phyloP scores from a whole-genome alignment of 495 filamentous ascomycete genomes.

The Aspergillus leporis region DNA sequence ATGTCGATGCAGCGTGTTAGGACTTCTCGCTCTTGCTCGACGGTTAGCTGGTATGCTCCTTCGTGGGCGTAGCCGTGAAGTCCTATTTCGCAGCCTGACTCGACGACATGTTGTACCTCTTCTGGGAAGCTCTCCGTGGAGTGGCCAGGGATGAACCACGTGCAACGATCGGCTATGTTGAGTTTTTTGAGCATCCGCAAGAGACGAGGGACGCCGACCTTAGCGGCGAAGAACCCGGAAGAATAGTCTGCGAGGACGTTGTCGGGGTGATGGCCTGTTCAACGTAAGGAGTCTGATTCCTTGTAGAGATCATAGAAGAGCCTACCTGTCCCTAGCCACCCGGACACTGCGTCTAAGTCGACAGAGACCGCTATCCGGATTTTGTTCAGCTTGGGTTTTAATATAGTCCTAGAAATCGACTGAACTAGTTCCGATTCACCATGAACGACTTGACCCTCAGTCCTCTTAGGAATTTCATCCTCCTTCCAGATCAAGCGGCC shows the following conservation, averaged over 20 bases:
- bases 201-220: slow-evolving; percentile 60
- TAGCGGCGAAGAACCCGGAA: slow-evolving; percentile 58
- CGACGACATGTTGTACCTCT: slow-evolving; percentile 52
- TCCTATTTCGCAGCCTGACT: slow-evolving; percentile 58
- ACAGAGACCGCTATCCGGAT: slow-evolving; percentile 56
- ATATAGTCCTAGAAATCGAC: slow-evolving; percentile 27
- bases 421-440: slow-evolving; percentile 4
- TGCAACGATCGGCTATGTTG: slow-evolving; percentile 50
- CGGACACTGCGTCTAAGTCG: slow-evolving; percentile 62
- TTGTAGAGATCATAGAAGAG: background rate
- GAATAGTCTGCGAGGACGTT: slow-evolving; percentile 61
- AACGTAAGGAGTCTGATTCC: background rate
- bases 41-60: slow-evolving; percentile 48
- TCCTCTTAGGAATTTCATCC: slow-evolving; percentile 22
- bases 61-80: slow-evolving; percentile 63
- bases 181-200: slow-evolving; percentile 58
- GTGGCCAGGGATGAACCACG: slow-evolving; percentile 67
- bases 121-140: slow-evolving; percentile 61
- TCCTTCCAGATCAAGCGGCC: slow-evolving; percentile 48
- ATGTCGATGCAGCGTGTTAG: slow-evolving; percentile 50
- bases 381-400: slow-evolving; percentile 33
- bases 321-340: slow-evolving; percentile 57
- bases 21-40: slow-evolving; percentile 53
- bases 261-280: slow-evolving; percentile 33
- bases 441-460: background rate